Conservation (phyloP, 768 basidiomycete species). For the Phylloporus scabripes region DNA sequence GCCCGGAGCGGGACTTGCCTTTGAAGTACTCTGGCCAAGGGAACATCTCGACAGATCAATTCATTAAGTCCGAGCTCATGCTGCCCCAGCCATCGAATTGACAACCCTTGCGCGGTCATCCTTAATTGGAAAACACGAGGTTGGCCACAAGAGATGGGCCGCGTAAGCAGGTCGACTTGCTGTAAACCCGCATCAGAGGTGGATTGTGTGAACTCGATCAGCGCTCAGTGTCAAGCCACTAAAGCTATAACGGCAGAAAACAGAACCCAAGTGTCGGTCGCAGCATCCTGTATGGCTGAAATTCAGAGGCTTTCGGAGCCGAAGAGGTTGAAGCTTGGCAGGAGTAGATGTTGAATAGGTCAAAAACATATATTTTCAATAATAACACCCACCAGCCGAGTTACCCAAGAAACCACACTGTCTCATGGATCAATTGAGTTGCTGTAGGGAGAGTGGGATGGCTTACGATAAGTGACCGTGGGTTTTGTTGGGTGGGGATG, state of each 20-base stretch:
- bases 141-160: neutral
- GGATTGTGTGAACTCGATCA: neutral
- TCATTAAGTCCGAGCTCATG: neutral
- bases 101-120: neutral
- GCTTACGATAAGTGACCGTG: neutral
- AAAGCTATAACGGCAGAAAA: neutral
- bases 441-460: neutral
- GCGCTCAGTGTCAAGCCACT: neutral
- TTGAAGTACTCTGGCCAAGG: constrained; percentile 1
- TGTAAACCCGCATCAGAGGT: constrained; percentile 11
- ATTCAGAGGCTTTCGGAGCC: too few relatives aligned
- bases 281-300: too few relatives aligned
- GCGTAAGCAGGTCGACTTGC: constrained; percentile 14
- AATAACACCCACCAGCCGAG: neutral
- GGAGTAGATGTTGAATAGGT: neutral
- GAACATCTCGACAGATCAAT: neutral
- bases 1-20: constrained; percentile 13
- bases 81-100: constrained; percentile 7
- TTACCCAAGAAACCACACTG: neutral
- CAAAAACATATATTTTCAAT: neutral
- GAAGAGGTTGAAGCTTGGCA: neutral
- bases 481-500: neutral
- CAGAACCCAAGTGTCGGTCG: neutral
- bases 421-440: neutral
- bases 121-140: too few relatives aligned